Evolutionary conservation across 2,329 filamentous ascomycete genomes (phyloP), one percentile per base, ranked within the genome.

Genomic region (Westerdykella ornata): DNA sequence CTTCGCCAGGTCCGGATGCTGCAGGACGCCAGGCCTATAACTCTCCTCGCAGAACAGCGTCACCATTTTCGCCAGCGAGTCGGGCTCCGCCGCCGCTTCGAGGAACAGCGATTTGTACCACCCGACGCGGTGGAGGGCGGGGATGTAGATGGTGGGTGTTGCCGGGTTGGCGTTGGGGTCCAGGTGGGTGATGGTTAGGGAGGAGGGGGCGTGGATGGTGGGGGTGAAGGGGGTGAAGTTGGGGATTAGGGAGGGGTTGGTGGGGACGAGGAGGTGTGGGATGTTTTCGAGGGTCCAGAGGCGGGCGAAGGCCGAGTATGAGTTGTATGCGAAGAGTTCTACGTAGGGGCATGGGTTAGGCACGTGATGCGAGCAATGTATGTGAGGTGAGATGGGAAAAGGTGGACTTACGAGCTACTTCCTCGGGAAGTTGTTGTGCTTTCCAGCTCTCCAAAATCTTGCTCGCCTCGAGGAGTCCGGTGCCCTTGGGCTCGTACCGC

Each of bases 41-140:
- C 53, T 53, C 37, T 65, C 61, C 12, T 44, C 44, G 44, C 61
- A 65, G 14, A 62, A 45, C 7, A 47, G 38, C 8, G 47, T 30
- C 38, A 65, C 33, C 31, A 61, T 37, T 38, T 58, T 59, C 26
- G 53, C 50, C n/a, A 63, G 49, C 13, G 49, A 44, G 11, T 59
- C 53, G 6, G 58, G 52, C 36, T 56, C 53, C 14, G 55, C 47
- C 42, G 60, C 41, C 39, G 56, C 45, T 29, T 61, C 56, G 5
- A 63, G 47, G 35, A 65, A 63, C 35, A 64, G 53, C 26, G 56
- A 62, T 35, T 63, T 63, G 47, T 63, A 65, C 59, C 59, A 65
- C 2, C 60, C 62, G 7, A 60, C 52, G 4, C 60, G 58, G 26
- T 63, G 65, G 28, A 65, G 47, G 4, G 60, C 62, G 9, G 62